phyloP scores from a whole-genome alignment of 768 basidiomycete genomes.

The Termitomyces sp. region DNA sequence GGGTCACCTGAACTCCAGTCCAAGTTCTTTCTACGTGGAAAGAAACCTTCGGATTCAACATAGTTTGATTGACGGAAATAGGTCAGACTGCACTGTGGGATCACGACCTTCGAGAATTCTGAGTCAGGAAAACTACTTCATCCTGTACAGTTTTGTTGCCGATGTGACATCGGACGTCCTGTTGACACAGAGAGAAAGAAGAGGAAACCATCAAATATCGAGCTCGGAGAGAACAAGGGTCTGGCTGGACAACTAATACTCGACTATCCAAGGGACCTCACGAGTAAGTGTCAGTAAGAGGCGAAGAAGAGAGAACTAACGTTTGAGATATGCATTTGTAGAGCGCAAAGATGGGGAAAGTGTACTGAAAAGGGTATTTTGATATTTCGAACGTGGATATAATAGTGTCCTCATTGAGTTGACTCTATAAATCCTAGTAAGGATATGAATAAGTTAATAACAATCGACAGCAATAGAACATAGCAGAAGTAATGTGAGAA shows the following conservation, averaged over 20 bases:
- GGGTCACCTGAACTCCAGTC: neutral
- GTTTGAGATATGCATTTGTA: neutral
- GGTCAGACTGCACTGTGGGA: neutral
- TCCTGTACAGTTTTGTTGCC: neutral
- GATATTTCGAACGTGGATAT: conserved; percentile 3
- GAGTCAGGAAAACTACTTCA: neutral
- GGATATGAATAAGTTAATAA: conserved; percentile 6
- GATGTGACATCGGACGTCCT: neutral
- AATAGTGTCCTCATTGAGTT: conserved; percentile 9
- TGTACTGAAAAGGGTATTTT: conserved; percentile 22
- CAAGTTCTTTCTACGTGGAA: neutral
- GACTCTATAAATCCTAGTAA: conserved; percentile 1
- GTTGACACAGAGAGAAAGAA: neutral
- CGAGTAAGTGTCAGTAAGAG: neutral
- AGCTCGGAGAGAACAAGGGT: neutral
- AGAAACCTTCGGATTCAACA: neutral
- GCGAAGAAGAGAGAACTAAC: neutral
- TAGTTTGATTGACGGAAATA: neutral
- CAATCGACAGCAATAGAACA: neutral
- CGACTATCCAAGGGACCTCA: neutral
- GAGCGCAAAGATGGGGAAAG: conserved; percentile 19
- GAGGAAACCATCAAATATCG: neutral
- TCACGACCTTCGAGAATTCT: neutral
- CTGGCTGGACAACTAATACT: no score
- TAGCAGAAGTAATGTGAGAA: neutral